Conservation (phyloP, 306 rosid genomes). For the Argentina anserina region DNA sequence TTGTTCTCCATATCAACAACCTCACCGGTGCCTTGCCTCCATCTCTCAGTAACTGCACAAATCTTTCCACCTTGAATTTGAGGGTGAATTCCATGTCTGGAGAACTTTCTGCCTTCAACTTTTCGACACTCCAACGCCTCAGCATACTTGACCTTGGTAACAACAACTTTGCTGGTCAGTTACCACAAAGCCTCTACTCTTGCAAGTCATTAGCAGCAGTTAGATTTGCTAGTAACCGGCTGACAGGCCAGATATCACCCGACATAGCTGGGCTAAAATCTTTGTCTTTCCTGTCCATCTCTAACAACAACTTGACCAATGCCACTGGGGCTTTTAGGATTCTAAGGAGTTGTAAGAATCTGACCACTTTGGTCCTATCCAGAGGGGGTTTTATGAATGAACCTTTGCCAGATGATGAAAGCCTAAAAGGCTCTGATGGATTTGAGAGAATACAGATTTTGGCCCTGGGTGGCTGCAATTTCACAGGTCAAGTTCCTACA, state of each 20-base stretch:
- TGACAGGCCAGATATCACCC: conserved; percentile 60
- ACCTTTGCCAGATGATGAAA: conserved; percentile 47
- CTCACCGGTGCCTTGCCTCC: conserved; percentile 62
- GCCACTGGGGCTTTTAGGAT: conserved; percentile 54
- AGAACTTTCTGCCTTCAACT: conserved; percentile 55
- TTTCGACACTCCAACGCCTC: conserved; percentile 54
- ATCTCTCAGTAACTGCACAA: conserved; percentile 63
- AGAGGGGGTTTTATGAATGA: conserved; percentile 49
- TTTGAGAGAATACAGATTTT: conserved; percentile 68
- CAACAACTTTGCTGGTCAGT: conserved; percentile 59
- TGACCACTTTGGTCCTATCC: conserved; percentile 64
- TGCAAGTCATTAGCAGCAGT: conserved; percentile 74
- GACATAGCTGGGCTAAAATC: conserved; percentile 55
- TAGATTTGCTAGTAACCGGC: conserved; percentile 61
- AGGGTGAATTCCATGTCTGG: conserved; percentile 71
- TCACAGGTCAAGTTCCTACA: conserved; percentile 67
- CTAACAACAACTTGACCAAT: conserved; percentile 58
- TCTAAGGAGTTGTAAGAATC: conserved; percentile 59
- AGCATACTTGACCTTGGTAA: conserved; percentile 73
- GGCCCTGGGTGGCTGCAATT: conserved; percentile 68
- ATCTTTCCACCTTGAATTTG: conserved; percentile 61
- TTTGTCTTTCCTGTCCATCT: conserved; percentile 66
- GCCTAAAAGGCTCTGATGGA: conserved; percentile 42
- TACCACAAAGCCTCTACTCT: conserved; percentile 68
- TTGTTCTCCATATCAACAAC: conserved; percentile 66